Evolutionary conservation across 139 green algal species (phyloP).

Genomic region (Volvox africanus): DNA sequence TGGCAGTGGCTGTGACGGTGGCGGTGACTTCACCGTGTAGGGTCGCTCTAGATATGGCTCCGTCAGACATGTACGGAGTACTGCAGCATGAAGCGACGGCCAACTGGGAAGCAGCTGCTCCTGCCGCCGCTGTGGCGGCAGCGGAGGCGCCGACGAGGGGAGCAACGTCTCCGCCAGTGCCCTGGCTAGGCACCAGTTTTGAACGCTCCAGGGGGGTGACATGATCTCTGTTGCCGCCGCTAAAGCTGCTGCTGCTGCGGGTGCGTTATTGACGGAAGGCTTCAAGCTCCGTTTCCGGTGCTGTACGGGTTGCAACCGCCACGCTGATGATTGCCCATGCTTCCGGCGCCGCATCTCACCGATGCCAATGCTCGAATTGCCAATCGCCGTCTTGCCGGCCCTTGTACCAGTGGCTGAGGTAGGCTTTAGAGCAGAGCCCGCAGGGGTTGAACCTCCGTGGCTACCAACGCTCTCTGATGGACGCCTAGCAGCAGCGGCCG

Average conservation of each 20-base stretch:
- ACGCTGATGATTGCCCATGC: no score
- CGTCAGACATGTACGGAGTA: neutral
- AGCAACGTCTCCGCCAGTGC: slow-evolving; percentile 9
- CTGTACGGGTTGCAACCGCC: no score
- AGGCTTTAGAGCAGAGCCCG: no score
- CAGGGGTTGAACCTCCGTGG: no score
- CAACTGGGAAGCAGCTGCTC: neutral
- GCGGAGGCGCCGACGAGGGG: neutral
- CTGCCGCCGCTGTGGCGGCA: neutral
- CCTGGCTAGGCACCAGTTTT: neutral
- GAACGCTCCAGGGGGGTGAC: neutral
- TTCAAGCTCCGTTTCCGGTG: neutral
- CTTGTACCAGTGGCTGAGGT: no score
- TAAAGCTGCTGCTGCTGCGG: no score
- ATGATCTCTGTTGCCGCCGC: neutral
- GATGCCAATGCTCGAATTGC: no score
- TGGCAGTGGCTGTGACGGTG: neutral
- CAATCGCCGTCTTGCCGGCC: no score
- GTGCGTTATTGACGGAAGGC: neutral
- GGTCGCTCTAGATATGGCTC: neutral
- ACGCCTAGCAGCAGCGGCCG: neutral
- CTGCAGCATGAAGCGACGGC: neutral
- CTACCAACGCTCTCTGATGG: no score
- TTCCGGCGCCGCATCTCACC: no score
- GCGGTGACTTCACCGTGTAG: neutral